Evolutionary conservation across 2,329 filamentous ascomycete species (phyloP).

Genomic region (Teratosphaeria nubilosa): DNA sequence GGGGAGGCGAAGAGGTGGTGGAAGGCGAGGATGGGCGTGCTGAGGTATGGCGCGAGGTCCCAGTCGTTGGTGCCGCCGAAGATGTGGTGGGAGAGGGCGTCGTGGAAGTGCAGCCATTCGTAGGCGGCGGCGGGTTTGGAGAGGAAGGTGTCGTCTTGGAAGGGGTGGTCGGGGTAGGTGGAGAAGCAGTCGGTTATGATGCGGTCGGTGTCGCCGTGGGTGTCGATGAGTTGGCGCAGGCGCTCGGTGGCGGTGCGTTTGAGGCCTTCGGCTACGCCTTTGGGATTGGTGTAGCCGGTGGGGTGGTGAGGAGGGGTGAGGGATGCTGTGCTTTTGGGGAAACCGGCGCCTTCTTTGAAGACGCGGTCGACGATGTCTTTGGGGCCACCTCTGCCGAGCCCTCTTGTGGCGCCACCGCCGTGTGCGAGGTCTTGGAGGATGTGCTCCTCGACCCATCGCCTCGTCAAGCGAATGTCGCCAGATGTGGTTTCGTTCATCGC

Average conservation of each 20-base stretch:
- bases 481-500: constrained; percentile 26
- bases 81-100: constrained; percentile 66
- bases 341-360: constrained; percentile 69
- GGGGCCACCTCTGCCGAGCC: constrained; percentile 58
- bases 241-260: constrained; percentile 65
- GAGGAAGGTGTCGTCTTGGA: constrained; percentile 84
- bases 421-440: constrained; percentile 58
- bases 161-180: constrained; percentile 76
- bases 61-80: constrained; percentile 74
- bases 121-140: constrained; percentile 80
- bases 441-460: constrained; percentile 67
- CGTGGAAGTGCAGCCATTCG: constrained; percentile 94
- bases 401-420: constrained; percentile 61
- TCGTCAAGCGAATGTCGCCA: constrained; percentile 47
- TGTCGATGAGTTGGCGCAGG: constrained; percentile 65
- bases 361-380: constrained; percentile 70
- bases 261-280: constrained; percentile 62
- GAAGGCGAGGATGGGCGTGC: constrained; percentile 77
- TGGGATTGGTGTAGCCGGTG: constrained; percentile 16
- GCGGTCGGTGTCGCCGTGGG: constrained; percentile 66
- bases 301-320: constrained; percentile 12
- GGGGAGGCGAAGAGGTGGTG: constrained; percentile 82
- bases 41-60: constrained; percentile 81
- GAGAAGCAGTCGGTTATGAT: constrained; percentile 77
- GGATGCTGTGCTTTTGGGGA: constrained; percentile 45